These are phyloP conservation scores for Mucor irregularis DNA, from an alignment of 371 early-diverging fungal species.

Conservation along the genomic window DNA sequence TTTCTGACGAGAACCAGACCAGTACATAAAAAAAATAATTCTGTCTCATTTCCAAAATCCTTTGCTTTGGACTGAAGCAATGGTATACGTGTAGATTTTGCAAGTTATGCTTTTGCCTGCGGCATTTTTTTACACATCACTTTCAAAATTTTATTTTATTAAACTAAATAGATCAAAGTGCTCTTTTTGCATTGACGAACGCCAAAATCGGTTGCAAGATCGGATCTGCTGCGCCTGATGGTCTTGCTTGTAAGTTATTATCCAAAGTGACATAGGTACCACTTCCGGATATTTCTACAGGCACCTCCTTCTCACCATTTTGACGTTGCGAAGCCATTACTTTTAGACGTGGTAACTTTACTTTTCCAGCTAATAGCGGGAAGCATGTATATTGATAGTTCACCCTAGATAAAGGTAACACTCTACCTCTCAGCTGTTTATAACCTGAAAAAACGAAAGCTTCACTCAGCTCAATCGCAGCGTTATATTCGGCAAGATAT, in stretches of 20 bases:
- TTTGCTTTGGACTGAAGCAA: too few species aligned
- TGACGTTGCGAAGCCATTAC: constrained; percentile 42
- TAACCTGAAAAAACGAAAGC: constrained; percentile 75
- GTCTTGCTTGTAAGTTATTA: constrained; percentile 25
- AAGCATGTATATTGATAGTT: constrained; percentile 45
- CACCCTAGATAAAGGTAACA: constrained; percentile 54
- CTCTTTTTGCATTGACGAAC: constrained; percentile 22
- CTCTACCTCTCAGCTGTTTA: constrained; percentile 57
- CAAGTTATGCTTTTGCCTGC: too few species aligned
- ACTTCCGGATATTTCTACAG: constrained; percentile 30
- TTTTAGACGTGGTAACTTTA: constrained; percentile 54
- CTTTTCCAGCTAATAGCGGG: constrained; percentile 53
- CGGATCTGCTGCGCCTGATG: not conserved
- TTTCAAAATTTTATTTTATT: too few species aligned
- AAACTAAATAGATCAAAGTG: too few species aligned
- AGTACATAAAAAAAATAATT: too few species aligned
- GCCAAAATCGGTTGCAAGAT: constrained; percentile 3
- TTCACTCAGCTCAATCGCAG: constrained; percentile 67
- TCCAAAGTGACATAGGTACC: constrained; percentile 17
- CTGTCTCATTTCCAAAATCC: too few species aligned
- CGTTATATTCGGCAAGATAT: constrained; percentile 54
- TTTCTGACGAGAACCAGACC: too few species aligned
- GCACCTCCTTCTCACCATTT: constrained; percentile 37
- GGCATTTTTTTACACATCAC: too few species aligned
- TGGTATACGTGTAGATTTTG: too few species aligned